Evolutionary conservation across 2,329 filamentous ascomycete species (phyloP).

Genomic region (Tolypocladium ovalisporum): DNA sequence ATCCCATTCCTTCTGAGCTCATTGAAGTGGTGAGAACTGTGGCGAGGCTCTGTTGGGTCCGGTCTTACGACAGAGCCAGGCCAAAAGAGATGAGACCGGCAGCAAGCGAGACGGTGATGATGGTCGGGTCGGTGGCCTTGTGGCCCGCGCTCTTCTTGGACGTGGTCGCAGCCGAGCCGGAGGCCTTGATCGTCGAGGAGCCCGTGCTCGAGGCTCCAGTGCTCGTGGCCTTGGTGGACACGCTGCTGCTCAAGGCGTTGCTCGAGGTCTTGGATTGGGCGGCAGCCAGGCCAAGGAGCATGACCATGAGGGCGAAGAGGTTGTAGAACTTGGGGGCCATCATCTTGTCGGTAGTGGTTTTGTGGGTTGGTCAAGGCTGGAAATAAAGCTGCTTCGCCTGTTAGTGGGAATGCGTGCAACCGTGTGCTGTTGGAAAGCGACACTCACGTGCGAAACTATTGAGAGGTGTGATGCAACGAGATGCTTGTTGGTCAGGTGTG

Average conservation of each 20-base stretch:
- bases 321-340: slow-evolving; percentile 1
- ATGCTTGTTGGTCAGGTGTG: not conserved
- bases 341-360: not conserved
- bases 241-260: not conserved
- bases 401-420: not conserved
- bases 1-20: no score
- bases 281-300: not conserved
- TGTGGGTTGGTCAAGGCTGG: not conserved
- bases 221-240: not conserved
- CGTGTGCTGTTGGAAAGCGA: not conserved
- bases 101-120: not conserved
- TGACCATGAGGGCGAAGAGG: not conserved
- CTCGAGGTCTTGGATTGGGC: not conserved
- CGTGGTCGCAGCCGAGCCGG: not conserved
- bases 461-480: not conserved
- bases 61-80: not conserved
- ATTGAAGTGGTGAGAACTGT: not conserved
- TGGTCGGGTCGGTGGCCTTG: not conserved
- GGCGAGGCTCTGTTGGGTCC: not conserved
- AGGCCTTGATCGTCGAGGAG: not conserved
- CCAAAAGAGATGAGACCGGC: slow-evolving; percentile 1
- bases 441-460: not conserved
- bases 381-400: not conserved
- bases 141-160: not conserved
- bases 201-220: not conserved